Base-by-base conservation (phyloP, 2,329 filamentous ascomycete genomes). In the Byssoonygena ceratinophila region DNA sequence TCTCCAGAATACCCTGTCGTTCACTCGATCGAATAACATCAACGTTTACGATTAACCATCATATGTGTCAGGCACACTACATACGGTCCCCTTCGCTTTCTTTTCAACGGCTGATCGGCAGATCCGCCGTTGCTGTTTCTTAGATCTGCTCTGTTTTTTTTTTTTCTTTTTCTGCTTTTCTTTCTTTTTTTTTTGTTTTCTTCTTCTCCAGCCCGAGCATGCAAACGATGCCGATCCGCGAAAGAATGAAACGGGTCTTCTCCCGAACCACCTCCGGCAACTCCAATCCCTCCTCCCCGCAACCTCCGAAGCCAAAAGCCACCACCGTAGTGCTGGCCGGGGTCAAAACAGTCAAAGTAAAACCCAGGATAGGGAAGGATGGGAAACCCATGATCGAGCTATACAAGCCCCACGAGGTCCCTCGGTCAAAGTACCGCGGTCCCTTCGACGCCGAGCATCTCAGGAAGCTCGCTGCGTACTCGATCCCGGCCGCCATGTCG, bases 401-500 rank as follows among this genome's bases (percentile, higher is more conserved):
- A 57, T 76, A 75, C 61, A 69, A 69, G 53, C 70, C 71, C 18
- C 60, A 69, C 58, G 73, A 76, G 59, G 65, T 74, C 16, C 73
- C 73, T 0, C 68, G 64, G 14, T 74, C 73, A 29, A 76, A 76
- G 53, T 76, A 75, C 57, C 66, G 66, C 12, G 73, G 73, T 8
- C 73, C 71, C 0, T 71, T 73, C 56, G 71, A 76, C 55, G 67
- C 67, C 48, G 66, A 67, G 55, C 73, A 75, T 56, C 66, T 72
- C 57, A 66, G 68, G 39, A 64, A 57, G 31, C 57, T 76, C 44
- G 68, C 70, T 11, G 67, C 70, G 9, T 76, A 72, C 66, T 70
- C 69, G 7, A 73, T 75, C 48, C 23, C 49, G 0, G 16, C 39
- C 14, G 64, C 63, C 8, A 60, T 61, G 9, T 63, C 56, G 12